Evolutionary conservation across 306 rosid genomes (phyloP), one percentile per base, ranked within the genome.

Genomic region (Luffa aegyptiaca): DNA sequence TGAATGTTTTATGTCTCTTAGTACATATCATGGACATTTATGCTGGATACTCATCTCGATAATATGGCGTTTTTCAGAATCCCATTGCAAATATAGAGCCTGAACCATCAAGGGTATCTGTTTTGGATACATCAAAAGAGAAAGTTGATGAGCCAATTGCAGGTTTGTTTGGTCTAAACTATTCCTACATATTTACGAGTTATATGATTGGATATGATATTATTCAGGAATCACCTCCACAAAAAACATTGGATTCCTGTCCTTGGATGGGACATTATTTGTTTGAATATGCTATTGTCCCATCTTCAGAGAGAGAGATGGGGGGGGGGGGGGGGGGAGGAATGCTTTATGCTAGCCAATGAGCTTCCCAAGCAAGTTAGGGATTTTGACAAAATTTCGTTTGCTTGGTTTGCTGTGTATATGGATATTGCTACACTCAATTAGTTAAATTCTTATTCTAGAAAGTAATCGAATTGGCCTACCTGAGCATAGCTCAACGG

Each of bases 111-210:
- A 87, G 88, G 83, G 81, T 79, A 82, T 89, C 90, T 80, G 93
- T 89, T 58, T 90, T 90, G 70, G 87, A 88, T 83, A 84, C 91
- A 11, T 86, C 93, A 1, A 92, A 88, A 81, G 93, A 91, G 72
- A 87, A 87, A 75, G 88, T 61, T 53, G 80, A 78, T 59, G 89
- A 84, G 83, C 86, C 82, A 76, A 49, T 76, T 58, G 31, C 85
- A 83, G 97, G 97, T 93, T 36, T 35, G 79, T 75, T 35, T 52
- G 78, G 78, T 33, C 51, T 48, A 49, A 73, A 73, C 51, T 21
- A 16, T 74, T 36, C 44, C 39, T 13, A 14, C 77, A 49, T 31
- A 72, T 31, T 6, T 13, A 26, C 3, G 42, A 72, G 36, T 71
- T 70, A 44, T 55, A 44, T 44, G 55, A 20, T 18, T n/a, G 37